A percentile compares a stretch with the other conserved stretches of the same genome.
Conservation (phyloP, 805 yeast genomes). For the Kregervanrija delftensis region DNA sequence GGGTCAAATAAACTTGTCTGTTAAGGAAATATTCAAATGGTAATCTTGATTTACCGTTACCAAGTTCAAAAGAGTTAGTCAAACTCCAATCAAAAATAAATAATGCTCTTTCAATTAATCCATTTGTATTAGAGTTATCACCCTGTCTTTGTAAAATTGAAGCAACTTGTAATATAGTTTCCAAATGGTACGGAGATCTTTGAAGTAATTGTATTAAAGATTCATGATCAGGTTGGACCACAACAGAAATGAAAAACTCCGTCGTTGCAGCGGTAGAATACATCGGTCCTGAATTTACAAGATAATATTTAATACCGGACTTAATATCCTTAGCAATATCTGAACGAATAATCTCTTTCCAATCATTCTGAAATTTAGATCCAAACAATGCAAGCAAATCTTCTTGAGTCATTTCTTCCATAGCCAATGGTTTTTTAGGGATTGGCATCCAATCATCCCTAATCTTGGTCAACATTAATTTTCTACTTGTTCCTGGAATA, state of each 20-base stretch:
- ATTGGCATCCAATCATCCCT: slow-evolving; percentile 81
- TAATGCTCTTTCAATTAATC: slow-evolving; percentile 67
- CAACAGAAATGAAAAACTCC: slow-evolving; percentile 49
- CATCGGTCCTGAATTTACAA: slow-evolving; percentile 32
- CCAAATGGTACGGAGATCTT: slow-evolving; percentile 65
- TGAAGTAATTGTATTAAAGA: slow-evolving; percentile 53
- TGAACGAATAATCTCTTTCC: slow-evolving; percentile 42
- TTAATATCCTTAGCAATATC: slow-evolving; percentile 32
- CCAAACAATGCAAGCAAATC: slow-evolving; percentile 34
- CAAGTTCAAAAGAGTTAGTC: slow-evolving; percentile 50
- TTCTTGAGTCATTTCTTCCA: slow-evolving; percentile 44
- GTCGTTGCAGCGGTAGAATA: slow-evolving; percentile 33
- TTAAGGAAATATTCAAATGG: slow-evolving; percentile 74
- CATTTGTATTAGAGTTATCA: slow-evolving; percentile 63
- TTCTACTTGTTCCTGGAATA: slow-evolving; percentile 69
- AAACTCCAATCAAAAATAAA: slow-evolving; percentile 76
- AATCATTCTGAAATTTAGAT: slow-evolving; percentile 30
- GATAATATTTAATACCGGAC: slow-evolving; percentile 50
- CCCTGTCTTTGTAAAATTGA: slow-evolving; percentile 72
- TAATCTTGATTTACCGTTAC: slow-evolving; percentile 52
- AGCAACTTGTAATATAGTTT: slow-evolving; percentile 73
- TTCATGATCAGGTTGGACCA: slow-evolving; percentile 75
- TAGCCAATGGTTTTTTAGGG: slow-evolving; percentile 46
- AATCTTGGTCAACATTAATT: slow-evolving; percentile 60
- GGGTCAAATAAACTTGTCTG: slow-evolving; percentile 66